Evolutionary conservation across 306 rosid genomes (phyloP).

Genomic region (Medicago lupulina): DNA sequence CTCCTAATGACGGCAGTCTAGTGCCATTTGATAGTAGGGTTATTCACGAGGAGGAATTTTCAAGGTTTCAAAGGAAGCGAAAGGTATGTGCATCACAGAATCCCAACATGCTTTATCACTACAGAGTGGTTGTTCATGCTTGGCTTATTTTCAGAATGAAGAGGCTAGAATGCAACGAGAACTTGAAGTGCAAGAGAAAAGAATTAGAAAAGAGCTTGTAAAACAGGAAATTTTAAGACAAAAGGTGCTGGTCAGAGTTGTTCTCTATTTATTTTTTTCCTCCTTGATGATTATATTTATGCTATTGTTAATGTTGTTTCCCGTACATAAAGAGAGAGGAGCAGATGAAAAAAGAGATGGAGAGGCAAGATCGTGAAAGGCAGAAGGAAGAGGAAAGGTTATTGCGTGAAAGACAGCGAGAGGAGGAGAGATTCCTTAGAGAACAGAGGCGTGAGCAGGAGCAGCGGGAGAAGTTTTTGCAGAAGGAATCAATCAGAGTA

Average conservation of each 20-base stretch:
- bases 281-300: conserved; percentile 22
- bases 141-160: conserved; percentile 55
- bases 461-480: conserved; percentile 72
- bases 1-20: conserved; percentile 52
- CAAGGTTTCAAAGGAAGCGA: conserved; percentile 63
- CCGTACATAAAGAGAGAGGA: conserved; percentile 67
- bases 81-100: conserved; percentile 54
- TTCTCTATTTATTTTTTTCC: conserved; percentile 1
- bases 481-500: conserved; percentile 74
- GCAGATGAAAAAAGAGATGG: conserved; percentile 72
- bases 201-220: conserved; percentile 71
- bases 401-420: conserved; percentile 75
- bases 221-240: conserved; percentile 79
- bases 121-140: conserved; percentile 34
- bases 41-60: conserved; percentile 57
- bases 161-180: conserved; percentile 72
- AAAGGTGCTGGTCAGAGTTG: conserved; percentile 54
- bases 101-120: conserved; percentile 24
- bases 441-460: conserved; percentile 78
- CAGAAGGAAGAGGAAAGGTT: conserved; percentile 78
- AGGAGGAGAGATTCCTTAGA: conserved; percentile 74
- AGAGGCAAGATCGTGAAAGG: conserved; percentile 77
- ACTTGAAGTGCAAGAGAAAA: conserved; percentile 78
- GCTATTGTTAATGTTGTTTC: conserved; percentile 39
- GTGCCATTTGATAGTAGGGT: conserved; percentile 51